These are phyloP conservation scores for Sugiyamaella castrensis DNA, from an alignment of 1,139 yeast species.

Conservation along the genomic window DNA sequence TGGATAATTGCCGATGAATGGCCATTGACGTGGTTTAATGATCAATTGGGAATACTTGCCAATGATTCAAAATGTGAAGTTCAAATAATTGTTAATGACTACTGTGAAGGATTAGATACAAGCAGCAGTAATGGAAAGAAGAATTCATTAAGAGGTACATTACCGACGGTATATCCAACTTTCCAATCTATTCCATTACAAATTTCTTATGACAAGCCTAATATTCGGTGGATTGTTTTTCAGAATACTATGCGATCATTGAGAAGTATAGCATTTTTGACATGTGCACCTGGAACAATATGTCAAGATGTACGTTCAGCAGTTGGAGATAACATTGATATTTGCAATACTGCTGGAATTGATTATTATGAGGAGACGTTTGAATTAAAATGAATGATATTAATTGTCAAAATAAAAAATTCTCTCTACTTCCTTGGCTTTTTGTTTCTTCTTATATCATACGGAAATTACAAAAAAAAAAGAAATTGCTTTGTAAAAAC, in stretches of 20 bases:
- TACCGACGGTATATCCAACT: slow-evolving; percentile 1
- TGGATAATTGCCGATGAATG: slow-evolving; percentile 18
- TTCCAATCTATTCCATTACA: slow-evolving; percentile 8
- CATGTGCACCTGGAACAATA: slow-evolving; percentile 12
- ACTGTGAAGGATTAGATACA: slow-evolving; percentile 6
- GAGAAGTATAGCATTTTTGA: slow-evolving; percentile 10
- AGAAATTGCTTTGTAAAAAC: too few species aligned
- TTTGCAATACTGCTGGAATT: slow-evolving; percentile 20
- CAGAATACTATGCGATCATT: slow-evolving; percentile 5
- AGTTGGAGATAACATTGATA: slow-evolving; percentile 19
- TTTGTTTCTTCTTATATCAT: too few species aligned
- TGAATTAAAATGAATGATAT: background rate
- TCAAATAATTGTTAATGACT: slow-evolving; percentile 16
- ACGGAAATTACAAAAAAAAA: too few species aligned
- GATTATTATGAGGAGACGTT: slow-evolving; percentile 38
- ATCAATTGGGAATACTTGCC: slow-evolving; percentile 13
- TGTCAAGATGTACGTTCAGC: slow-evolving; percentile 43
- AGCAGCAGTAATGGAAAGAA: background rate
- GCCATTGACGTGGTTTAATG: slow-evolving; percentile 19
- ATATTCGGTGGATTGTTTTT: slow-evolving; percentile 11
- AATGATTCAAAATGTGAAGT: slow-evolving; percentile 15
- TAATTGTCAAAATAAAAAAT: background rate
- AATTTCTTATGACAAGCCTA: slow-evolving; percentile 5
- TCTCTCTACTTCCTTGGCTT: too few species aligned
- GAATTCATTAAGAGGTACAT: background rate